These are phyloP conservation scores for Erysimum cheiranthoides DNA, from an alignment of 345 rosid genomes.

Conservation along the genomic window DNA sequence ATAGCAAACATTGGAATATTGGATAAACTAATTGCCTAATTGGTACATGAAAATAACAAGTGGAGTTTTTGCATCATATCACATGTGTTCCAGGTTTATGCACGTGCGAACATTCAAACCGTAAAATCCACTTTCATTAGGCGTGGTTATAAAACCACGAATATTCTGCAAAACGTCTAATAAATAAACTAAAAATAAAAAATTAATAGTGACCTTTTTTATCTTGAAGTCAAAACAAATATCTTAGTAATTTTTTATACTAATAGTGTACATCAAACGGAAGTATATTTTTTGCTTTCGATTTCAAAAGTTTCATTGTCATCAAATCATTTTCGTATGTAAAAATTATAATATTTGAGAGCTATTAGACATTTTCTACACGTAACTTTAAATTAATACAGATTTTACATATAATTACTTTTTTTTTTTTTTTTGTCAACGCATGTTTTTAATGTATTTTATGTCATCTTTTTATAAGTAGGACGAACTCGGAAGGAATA, in stretches of 20 bases:
- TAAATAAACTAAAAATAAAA: not conserved
- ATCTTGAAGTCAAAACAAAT: constrained; percentile 20
- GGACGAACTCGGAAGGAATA: not conserved
- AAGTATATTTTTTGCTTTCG: constrained; percentile 28
- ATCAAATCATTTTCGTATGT: constrained; percentile 11
- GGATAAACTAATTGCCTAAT: not conserved
- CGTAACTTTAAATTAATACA: not conserved
- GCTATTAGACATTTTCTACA: constrained; percentile 33
- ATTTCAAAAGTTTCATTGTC: constrained; percentile 33
- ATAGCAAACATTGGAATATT: no score
- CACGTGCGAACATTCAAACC: constrained; percentile 24
- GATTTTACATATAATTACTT: not conserved
- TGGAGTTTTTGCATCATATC: constrained; percentile 17
- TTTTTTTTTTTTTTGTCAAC: not conserved
- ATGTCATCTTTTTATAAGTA: no score
- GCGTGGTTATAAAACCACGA: constrained; percentile 30
- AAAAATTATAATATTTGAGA: not conserved
- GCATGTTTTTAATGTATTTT: not conserved
- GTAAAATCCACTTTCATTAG: constrained; percentile 9
- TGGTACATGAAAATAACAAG: not conserved
- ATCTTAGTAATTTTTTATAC: not conserved
- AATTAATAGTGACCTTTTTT: not conserved
- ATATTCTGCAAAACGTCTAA: constrained; percentile 28
- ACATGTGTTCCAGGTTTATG: not conserved
- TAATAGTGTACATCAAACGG: constrained; percentile 18